Percentiles rank a stretch among this genome's conserved stretches.
Evolutionary conservation across 2,329 filamentous ascomycete genomes (phyloP).

Genomic region (Eutypa lata): DNA sequence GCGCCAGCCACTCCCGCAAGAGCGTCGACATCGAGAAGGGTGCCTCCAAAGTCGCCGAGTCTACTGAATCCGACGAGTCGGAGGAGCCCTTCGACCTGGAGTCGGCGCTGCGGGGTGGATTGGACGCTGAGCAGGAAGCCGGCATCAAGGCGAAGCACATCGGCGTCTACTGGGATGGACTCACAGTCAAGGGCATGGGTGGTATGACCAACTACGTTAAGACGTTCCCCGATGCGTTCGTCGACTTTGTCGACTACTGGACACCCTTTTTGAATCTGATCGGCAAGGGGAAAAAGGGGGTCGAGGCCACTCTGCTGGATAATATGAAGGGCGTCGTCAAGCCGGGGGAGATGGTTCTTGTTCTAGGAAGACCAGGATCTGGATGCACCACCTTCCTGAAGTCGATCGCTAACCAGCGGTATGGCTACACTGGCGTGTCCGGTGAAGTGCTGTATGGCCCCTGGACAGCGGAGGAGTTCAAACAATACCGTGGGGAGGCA

Average conservation of each 20-base stretch:
- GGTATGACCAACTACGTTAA: constrained; percentile 68
- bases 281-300: constrained; percentile 63
- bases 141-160: constrained; percentile 80
- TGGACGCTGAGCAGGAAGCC: constrained; percentile 68
- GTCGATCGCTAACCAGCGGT: constrained; percentile 63
- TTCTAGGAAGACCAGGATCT: constrained; percentile 73
- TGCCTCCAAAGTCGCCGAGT: constrained; percentile 32
- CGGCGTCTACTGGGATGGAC: constrained; percentile 73
- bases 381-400: constrained; percentile 70
- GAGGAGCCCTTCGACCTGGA: constrained; percentile 73
- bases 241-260: constrained; percentile 73
- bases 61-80: constrained; percentile 41
- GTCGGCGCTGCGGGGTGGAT: constrained; percentile 65
- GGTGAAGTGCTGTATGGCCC: constrained; percentile 78
- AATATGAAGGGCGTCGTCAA: constrained; percentile 68
- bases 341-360: constrained; percentile 85
- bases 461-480: constrained; percentile 68
- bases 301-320: constrained; percentile 70
- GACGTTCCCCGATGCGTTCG: constrained; percentile 75
- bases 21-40: constrained; percentile 58
- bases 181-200: constrained; percentile 74
- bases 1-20: constrained; percentile 29
- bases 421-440: constrained; percentile 49
- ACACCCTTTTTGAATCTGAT: constrained; percentile 62
- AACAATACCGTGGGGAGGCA: constrained; percentile 74